Conservation (phyloP, 495 filamentous ascomycete genomes). For the Aspergillus wentii region DNA sequence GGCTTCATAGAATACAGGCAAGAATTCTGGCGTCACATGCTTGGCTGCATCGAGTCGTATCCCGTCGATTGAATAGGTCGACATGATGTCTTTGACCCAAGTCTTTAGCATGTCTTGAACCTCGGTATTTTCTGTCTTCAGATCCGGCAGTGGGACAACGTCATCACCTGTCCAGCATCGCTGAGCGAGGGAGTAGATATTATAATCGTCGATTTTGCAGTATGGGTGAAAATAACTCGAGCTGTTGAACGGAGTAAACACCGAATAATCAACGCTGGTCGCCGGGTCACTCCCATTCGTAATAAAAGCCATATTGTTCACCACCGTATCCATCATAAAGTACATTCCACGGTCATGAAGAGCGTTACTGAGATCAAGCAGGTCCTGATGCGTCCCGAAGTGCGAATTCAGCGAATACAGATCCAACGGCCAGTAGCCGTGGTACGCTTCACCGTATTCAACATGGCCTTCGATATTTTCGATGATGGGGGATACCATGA, state of each 20-base stretch:
- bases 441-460: conserved; percentile 57
- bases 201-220: conserved; percentile 62
- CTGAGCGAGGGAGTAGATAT: conserved; percentile 44
- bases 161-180: conserved; percentile 60
- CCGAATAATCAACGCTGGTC: conserved; percentile 53
- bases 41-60: conserved; percentile 73
- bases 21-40: conserved; percentile 65
- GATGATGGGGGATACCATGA: conserved; percentile 79
- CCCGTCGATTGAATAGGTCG: conserved; percentile 70
- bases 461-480: conserved; percentile 48
- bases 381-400: conserved; percentile 60
- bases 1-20: conserved; percentile 49
- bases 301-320: conserved; percentile 65
- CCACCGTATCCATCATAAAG: conserved; percentile 74
- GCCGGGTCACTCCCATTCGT: conserved; percentile 48
- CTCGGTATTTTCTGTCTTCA: conserved; percentile 57
- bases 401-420: conserved; percentile 60
- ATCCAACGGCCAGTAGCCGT: conserved; percentile 72
- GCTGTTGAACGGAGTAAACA: conserved; percentile 61
- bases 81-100: conserved; percentile 61
- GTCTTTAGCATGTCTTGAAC: conserved; percentile 50
- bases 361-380: conserved; percentile 55
- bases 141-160: conserved; percentile 58
- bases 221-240: conserved; percentile 58
- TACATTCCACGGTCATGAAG: conserved; percentile 61